Percentiles rank a stretch among this genome's conserved stretches.
phyloP scores from a whole-genome alignment of 306 rosid species.

The Dryas octopetala region DNA sequence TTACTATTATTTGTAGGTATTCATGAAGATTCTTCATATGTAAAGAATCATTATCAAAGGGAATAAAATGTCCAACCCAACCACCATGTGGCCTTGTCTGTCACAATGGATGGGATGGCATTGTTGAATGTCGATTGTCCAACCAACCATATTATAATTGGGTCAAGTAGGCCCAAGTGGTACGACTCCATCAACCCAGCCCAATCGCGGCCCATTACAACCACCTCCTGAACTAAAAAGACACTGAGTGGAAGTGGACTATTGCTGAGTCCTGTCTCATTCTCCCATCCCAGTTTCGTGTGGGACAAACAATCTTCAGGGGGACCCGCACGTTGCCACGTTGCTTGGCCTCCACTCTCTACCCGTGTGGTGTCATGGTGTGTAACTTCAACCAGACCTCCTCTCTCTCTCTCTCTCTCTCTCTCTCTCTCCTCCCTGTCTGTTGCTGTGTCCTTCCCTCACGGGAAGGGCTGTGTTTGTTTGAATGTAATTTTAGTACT shows the following conservation, averaged over 20 bases:
- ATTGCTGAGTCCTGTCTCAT: background rate
- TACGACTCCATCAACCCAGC: background rate
- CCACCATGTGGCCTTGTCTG: no score
- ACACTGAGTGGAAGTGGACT: no score
- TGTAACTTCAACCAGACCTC: background rate
- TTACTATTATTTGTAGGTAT: no score
- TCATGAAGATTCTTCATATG: no score
- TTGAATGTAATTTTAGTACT: background rate
- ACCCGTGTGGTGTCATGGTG: background rate
- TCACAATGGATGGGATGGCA: background rate
- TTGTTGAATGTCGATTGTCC: background rate
- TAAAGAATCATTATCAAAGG: background rate
- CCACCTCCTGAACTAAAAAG: no score
- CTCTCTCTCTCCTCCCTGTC: background rate
- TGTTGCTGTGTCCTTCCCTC: background rate
- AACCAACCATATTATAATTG: background rate
- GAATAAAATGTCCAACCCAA: background rate
- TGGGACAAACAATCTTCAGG: background rate
- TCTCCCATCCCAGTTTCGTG: background rate
- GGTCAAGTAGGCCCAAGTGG: background rate
- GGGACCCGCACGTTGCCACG: background rate
- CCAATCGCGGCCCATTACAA: background rate
- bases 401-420: background rate
- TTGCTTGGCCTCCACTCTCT: background rate
- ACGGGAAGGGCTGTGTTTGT: background rate